A percentile compares a stretch with the other conserved stretches of the same genome.
Evolutionary conservation across 176 grass and related monocot genomes (phyloP).

Genomic region (Hordeum vulgare): MorexV3_pseudomolecules_assembly NC_058524.1:465757412-465757911

Average conservation of each 20-base stretch:
- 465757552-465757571: slow-evolving; percentile 90
- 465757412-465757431: slow-evolving; percentile 65
- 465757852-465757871: slow-evolving; percentile 67
- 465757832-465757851: slow-evolving; percentile 48
- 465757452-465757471: slow-evolving; percentile 89
- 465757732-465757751: slow-evolving; percentile 33
- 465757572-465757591: slow-evolving; percentile 69
- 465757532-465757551: slow-evolving; percentile 85
- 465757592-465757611: slow-evolving; percentile 69
- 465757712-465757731: slow-evolving; percentile 42
- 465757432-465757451: slow-evolving; percentile 94
- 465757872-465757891: slow-evolving; percentile 91
- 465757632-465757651: slow-evolving; percentile 81
- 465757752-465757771: slow-evolving; percentile 89
- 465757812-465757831: slow-evolving; percentile 54
- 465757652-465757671: slow-evolving; percentile 64
- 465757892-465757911: slow-evolving; percentile 97
- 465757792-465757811: slow-evolving; percentile 75
- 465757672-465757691: slow-evolving; percentile 73
- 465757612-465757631: slow-evolving; percentile 72
- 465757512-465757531: slow-evolving; percentile 77
- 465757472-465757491: slow-evolving; percentile 72
- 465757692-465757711: slow-evolving; percentile 78
- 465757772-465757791: slow-evolving; percentile 76
- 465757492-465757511: slow-evolving; percentile 92